These are phyloP conservation scores for Leersia perrieri DNA, from an alignment of 176 grass and related monocot species.

Conservation along the genomic window DNA sequence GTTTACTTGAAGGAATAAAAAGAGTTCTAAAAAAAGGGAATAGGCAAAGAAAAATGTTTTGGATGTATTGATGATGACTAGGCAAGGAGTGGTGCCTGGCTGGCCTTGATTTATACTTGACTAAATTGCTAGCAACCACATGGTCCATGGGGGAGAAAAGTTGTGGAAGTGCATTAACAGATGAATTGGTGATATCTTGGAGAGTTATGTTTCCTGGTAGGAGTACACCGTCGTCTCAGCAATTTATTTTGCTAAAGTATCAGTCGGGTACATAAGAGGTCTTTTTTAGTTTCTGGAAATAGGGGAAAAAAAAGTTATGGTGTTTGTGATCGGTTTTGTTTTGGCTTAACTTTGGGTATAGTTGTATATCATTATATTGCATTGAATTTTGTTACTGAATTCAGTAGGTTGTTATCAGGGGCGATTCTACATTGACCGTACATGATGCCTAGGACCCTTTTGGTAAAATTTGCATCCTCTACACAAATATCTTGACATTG, in stretches of 20 bases:
- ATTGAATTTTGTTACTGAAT: no score
- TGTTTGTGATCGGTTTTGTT: background rate
- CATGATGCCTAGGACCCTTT: no score
- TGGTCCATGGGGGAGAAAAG: background rate
- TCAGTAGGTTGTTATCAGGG: no score
- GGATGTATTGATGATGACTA: background rate
- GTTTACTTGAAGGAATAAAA: no score
- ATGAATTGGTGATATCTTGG: background rate
- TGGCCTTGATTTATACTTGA: background rate
- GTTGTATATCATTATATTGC: background rate
- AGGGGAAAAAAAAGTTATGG: background rate
- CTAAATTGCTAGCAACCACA: constrained; percentile 7
- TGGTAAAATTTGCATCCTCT: no score
- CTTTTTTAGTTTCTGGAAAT: background rate
- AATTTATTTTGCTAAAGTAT: no score
- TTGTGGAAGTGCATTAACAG: background rate
- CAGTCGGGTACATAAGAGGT: background rate
- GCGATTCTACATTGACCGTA: no score
- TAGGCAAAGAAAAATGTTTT: background rate
- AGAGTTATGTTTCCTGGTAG: background rate
- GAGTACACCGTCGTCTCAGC: background rate
- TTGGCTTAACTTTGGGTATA: background rate
- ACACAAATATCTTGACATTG: no score
- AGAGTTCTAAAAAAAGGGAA: no score
- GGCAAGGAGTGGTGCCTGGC: background rate